Conservation (phyloP, 2,329 filamentous ascomycete genomes). For the Neoarthrinium moseri region DNA sequence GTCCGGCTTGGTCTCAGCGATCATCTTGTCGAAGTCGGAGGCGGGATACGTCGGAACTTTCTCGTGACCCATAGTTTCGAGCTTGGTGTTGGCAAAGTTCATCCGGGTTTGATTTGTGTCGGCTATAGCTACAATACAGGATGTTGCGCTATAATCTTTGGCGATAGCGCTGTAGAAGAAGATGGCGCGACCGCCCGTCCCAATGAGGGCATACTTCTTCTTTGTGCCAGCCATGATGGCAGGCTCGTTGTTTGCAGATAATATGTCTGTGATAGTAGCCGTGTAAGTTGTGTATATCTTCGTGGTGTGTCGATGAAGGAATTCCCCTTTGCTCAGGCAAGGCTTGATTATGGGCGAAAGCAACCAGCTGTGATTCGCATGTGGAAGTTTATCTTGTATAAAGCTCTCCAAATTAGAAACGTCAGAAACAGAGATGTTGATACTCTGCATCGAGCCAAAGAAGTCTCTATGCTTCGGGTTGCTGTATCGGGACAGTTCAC, state of each 20-base stretch:
- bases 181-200: constrained; percentile 56
- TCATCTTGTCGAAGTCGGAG: constrained; percentile 56
- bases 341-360: no score
- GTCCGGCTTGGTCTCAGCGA: constrained; percentile 54
- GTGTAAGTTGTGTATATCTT: no score
- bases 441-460: no score
- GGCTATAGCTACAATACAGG: constrained; percentile 54
- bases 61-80: constrained; percentile 43
- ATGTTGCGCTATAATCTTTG: constrained; percentile 47
- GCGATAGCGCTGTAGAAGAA: constrained; percentile 62
- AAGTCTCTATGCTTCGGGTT: no score
- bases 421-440: no score
- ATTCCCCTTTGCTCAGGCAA: no score
- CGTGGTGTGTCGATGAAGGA: no score
- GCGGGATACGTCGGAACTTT: constrained; percentile 54
- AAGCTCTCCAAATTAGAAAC: no score
- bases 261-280: no score
- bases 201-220: constrained; percentile 55
- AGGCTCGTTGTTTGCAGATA: no score
- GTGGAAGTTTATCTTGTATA: no score
- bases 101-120: constrained; percentile 62
- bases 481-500: constrained; percentile 2
- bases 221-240: constrained; percentile 19
- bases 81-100: constrained; percentile 51
- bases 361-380: no score